Evolutionary conservation across 768 basidiomycete species (phyloP).

Genomic region (Rhizopogon vulgaris): DNA sequence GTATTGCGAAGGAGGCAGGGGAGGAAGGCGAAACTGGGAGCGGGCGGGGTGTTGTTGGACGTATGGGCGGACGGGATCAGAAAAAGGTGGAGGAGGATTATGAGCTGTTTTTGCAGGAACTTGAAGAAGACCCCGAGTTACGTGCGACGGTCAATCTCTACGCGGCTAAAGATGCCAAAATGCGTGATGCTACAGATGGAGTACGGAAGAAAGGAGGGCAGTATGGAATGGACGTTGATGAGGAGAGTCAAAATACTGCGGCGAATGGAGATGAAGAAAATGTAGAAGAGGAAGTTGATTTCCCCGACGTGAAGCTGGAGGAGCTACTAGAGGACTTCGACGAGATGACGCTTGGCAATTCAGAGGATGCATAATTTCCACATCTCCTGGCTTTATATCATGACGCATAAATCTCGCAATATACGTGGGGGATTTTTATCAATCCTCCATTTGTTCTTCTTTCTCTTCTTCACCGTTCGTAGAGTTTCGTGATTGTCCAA

Average conservation of each 20-base stretch:
- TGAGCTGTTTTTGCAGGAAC: constrained; percentile 87
- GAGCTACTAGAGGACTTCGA: constrained; percentile 91
- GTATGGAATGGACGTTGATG: constrained; percentile 64
- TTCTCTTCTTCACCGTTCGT: no score
- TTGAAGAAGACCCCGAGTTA: constrained; percentile 94
- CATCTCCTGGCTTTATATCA: no score
- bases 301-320: constrained; percentile 80
- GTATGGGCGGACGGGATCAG: constrained; percentile 84
- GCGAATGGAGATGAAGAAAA: constrained; percentile 29
- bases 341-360: constrained; percentile 71
- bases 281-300: constrained; percentile 71
- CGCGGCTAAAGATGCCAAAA: constrained; percentile 54
- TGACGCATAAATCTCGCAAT: no score
- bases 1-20: constrained; percentile 88
- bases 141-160: constrained; percentile 84
- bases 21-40: constrained; percentile 78
- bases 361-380: constrained; percentile 11
- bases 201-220: constrained; percentile 15
- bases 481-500: no score
- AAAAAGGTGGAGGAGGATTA: constrained; percentile 96
- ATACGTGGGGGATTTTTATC: no score
- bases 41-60: constrained; percentile 81
- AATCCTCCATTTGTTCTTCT: no score
- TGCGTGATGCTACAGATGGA: constrained; percentile 32
- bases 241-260: constrained; percentile 19